Conservation (phyloP, 2,329 filamentous ascomycete species). For the Trichoderma arundinaceum region DNA sequence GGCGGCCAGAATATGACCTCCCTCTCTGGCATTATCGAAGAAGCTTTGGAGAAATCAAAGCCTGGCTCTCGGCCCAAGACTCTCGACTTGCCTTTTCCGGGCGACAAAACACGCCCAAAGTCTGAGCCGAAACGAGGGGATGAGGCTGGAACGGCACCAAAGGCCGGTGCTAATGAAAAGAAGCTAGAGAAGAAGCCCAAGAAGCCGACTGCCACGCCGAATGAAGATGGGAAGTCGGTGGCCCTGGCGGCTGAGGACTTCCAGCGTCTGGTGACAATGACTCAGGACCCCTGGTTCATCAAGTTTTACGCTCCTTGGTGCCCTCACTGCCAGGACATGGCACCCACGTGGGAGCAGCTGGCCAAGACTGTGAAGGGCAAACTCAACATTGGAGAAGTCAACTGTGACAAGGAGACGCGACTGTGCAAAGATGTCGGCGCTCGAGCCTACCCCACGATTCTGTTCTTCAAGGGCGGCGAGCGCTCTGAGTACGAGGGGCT, state of each 20-base stretch:
- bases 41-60: conserved; percentile 74
- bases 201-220: conserved; percentile 63
- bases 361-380: conserved; percentile 88
- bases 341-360: conserved; percentile 86
- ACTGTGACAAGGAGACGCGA: conserved; percentile 83
- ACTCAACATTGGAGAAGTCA: conserved; percentile 93
- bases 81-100: conserved; percentile 72
- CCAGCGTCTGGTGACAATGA: conserved; percentile 81
- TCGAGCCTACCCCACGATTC: conserved; percentile 81
- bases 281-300: conserved; percentile 94
- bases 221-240: conserved; percentile 76
- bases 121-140: conserved; percentile 7
- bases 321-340: conserved; percentile 90
- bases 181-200: conserved; percentile 51
- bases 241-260: conserved; percentile 84
- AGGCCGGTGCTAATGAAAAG: conserved; percentile 38
- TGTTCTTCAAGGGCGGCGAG: conserved; percentile 92
- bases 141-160: conserved; percentile 37
- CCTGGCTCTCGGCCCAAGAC: conserved; percentile 78
- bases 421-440: conserved; percentile 93
- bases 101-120: conserved; percentile 58
- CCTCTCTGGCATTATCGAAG: conserved; percentile 75
- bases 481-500: conserved; percentile 92
- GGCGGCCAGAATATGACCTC: conserved; percentile 71
- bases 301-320: conserved; percentile 99